Conservation (phyloP, 2,329 filamentous ascomycete species). For the Colletotrichum plurivorum region DNA sequence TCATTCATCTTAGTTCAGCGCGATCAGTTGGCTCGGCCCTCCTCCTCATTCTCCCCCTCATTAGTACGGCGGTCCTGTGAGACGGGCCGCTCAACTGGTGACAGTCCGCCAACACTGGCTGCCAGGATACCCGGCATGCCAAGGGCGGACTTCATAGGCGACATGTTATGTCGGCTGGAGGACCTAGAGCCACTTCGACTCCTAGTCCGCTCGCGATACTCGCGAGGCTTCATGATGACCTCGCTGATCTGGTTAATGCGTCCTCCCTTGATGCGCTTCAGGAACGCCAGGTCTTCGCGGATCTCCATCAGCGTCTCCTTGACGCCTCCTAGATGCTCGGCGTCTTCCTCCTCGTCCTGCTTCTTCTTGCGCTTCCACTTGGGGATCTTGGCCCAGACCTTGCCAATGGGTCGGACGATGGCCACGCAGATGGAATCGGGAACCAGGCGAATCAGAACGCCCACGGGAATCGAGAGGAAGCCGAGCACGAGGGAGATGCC, state of each 20-base stretch:
- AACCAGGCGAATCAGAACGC: conserved; percentile 72
- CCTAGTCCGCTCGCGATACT: conserved; percentile 48
- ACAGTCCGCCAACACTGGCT: conserved; percentile 42
- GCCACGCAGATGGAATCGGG: conserved; percentile 38
- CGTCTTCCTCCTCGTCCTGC: conserved; percentile 47
- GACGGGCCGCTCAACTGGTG: conserved; percentile 34
- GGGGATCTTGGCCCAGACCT: conserved; percentile 38
- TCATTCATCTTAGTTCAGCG: background rate
- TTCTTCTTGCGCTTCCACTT: conserved; percentile 40
- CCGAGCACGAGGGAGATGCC: conserved; percentile 78
- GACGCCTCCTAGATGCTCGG: conserved; percentile 50
- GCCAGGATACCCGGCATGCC: conserved; percentile 43
- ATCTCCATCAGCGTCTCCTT: conserved; percentile 66
- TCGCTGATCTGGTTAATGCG: conserved; percentile 72
- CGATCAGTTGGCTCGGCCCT: conserved; percentile 10
- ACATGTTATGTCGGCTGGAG: conserved; percentile 36
- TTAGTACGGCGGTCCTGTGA: conserved; percentile 7
- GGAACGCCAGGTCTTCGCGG: conserved; percentile 72
- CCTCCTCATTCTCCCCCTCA: conserved; percentile 22
- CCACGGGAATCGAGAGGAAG: conserved; percentile 76
- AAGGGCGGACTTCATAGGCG: conserved; percentile 41
- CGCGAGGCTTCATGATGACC: conserved; percentile 68
- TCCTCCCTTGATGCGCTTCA: conserved; percentile 73
- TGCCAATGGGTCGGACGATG: conserved; percentile 42
- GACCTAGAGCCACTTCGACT: conserved; percentile 41